These are phyloP conservation scores for Rachicladosporium sp. DNA, from an alignment of 2,329 filamentous ascomycete genomes.

Conservation along the genomic window DNA sequence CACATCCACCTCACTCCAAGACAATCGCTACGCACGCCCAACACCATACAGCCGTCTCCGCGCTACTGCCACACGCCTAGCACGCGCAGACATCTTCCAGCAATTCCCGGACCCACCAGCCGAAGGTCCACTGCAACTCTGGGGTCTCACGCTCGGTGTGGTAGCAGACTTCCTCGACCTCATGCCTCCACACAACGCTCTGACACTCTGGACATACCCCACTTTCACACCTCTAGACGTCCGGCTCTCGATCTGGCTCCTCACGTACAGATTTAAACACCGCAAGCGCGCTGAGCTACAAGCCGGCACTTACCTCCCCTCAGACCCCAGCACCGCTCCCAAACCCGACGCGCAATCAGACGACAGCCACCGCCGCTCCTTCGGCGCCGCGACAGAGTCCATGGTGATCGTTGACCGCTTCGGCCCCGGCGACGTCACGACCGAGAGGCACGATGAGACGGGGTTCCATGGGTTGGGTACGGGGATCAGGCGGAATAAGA, in stretches of 20 bases:
- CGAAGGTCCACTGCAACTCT: slow-evolving; percentile 45
- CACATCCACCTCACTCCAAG: slow-evolving; percentile 10
- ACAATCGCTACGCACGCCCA: slow-evolving; percentile 14
- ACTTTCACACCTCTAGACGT: slow-evolving; percentile 55
- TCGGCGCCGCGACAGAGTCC: slow-evolving; percentile 8
- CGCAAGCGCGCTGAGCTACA: slow-evolving; percentile 31
- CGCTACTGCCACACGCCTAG: slow-evolving; percentile 9
- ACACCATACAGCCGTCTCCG: slow-evolving; percentile 9
- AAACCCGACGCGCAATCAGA: background rate
- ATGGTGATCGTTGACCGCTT: slow-evolving; percentile 5
- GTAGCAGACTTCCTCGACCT: slow-evolving; percentile 56
- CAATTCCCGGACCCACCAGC: slow-evolving; percentile 22
- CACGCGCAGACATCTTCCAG: slow-evolving; percentile 17
- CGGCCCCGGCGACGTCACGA: slow-evolving; percentile 2
- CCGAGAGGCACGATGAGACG: slow-evolving; percentile 28
- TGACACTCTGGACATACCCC: slow-evolving; percentile 54
- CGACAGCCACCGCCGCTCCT: slow-evolving; percentile 3
- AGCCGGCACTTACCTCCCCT: slow-evolving; percentile 15
- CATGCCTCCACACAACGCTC: slow-evolving; percentile 49
- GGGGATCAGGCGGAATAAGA: slow-evolving; percentile 22
- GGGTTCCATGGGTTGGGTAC: slow-evolving; percentile 34
- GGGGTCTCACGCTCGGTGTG: slow-evolving; percentile 57
- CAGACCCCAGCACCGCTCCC: background rate
- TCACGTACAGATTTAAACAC: slow-evolving; percentile 47
- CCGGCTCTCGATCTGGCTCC: slow-evolving; percentile 44